These are phyloP conservation scores for Alternaria sp. DNA, from an alignment of 2,329 filamentous ascomycete species.

Conservation along the genomic window DNA sequence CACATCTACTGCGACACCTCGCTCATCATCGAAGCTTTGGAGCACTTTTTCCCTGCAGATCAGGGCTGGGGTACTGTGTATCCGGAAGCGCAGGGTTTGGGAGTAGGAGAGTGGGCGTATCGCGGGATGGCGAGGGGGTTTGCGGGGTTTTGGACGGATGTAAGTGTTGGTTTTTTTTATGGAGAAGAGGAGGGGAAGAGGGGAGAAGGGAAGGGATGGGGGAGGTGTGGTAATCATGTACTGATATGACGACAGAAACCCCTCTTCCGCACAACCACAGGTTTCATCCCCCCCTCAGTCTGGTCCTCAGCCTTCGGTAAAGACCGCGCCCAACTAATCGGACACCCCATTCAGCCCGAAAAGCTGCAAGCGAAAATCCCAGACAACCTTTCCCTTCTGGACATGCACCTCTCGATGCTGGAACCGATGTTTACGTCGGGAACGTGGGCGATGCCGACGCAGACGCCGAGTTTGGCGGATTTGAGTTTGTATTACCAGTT, in stretches of 20 bases:
- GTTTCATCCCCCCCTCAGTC: constrained; percentile 49
- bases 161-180: constrained; percentile 14
- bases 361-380: constrained; percentile 51
- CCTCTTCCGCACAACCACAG: constrained; percentile 49
- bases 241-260: constrained; percentile 30
- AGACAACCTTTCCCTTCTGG: constrained; percentile 45
- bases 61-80: constrained; percentile 47
- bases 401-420: constrained; percentile 47
- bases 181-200: too few species aligned
- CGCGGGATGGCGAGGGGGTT: constrained; percentile 47
- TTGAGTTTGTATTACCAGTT: constrained; percentile 49
- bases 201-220: too few species aligned
- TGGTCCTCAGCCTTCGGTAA: constrained; percentile 50
- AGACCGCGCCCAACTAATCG: constrained; percentile 49
- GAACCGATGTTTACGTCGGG: constrained; percentile 43
- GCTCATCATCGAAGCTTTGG: constrained; percentile 44
- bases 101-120: constrained; percentile 43
- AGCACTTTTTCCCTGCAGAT: constrained; percentile 34
- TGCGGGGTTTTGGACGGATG: constrained; percentile 51
- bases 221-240: fast-evolving
- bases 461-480: constrained; percentile 45
- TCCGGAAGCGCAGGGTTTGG: constrained; percentile 31
- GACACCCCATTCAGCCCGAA: constrained; percentile 45
- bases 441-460: constrained; percentile 46
- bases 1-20: constrained; percentile 46